Conservation (phyloP, 371 early-diverging fungal genomes). For the Nosema muscidifuracis region DNA sequence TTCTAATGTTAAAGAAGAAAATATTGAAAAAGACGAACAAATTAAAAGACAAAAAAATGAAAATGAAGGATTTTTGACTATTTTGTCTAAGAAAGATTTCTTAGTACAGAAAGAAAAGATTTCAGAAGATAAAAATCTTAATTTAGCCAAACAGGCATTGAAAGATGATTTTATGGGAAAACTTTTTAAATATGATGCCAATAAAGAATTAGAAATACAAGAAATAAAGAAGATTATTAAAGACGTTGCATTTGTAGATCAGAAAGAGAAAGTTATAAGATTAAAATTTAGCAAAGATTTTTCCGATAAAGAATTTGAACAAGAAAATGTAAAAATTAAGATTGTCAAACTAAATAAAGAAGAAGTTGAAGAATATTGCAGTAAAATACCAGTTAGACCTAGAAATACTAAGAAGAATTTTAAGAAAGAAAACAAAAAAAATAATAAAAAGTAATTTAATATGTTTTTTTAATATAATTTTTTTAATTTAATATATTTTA, state of each 20-base stretch:
- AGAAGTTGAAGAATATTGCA: conserved; percentile 47
- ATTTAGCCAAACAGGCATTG: conserved; percentile 30
- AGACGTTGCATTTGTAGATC: conserved; percentile 61
- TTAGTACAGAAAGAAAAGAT: conserved; percentile 24
- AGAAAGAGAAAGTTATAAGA: conserved; percentile 48
- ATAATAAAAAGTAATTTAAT: neutral
- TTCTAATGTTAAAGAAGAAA: neutral
- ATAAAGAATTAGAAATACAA: conserved; percentile 28
- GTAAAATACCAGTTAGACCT: conserved; percentile 30
- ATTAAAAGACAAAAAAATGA: conserved; percentile 31
- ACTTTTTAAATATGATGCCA: conserved; percentile 43
- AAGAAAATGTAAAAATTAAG: conserved; percentile 22
- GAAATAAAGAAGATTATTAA: conserved; percentile 45
- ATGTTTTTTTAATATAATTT: neutral
- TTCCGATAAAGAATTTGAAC: conserved; percentile 39
- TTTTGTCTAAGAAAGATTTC: conserved; percentile 37
- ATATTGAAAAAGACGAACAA: conserved; percentile 13
- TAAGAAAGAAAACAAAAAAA: neutral
- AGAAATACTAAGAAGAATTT: neutral
- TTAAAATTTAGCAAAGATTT: conserved; percentile 55
- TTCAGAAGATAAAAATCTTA: conserved; percentile 37
- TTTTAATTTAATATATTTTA: neutral
- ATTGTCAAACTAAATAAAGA: conserved; percentile 44
- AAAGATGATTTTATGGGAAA: conserved; percentile 49
- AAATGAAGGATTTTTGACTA: neutral